Base-by-base conservation (phyloP, 306 rosid species). In the Cyclanthera cordifolia region DNA sequence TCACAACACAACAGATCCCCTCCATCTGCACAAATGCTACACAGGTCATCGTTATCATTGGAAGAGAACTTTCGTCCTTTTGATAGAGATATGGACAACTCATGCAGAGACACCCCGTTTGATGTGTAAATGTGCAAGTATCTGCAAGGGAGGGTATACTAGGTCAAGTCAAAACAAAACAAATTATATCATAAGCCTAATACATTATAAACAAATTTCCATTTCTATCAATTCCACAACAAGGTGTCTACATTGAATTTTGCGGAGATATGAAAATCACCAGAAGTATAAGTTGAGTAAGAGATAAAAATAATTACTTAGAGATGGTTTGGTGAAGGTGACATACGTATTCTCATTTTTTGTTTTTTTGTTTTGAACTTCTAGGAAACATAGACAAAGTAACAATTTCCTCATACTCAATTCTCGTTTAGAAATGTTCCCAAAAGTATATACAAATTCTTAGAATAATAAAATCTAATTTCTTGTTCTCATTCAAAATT, bases 81-180 rank as follows among this genome's bases (percentile, higher is more conserved):
- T 4, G 94, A 85, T 25, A 93, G 73, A 63, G 86, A 78, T 53
- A 93, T 76, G 69, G 99, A 82, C 83, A 90, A 79, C 51, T 88
- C 97, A 51, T 93, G 99, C 39, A 93, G 95, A 60, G 99, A 93
- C 56, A 88, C 91, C 45, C 99, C 99, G 65, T 87, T 82, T n/a
- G 99, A 83, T 56, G 94, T 88, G 87, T 86, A 93, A 67, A 93
- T 93, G 79, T 85, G 86, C 21, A 83, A 79, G 83, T 93, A 93
- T 53, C 99, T 93, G 91, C 83, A 83, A 76, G 7, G 53, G 30
- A 73, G 46, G 23, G 70, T 46, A 43, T 34, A 37, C 14, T 72
- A 74, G 20, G 6, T 48, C 70, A 75, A 55, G 74, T 75, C 53
- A 61, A 69, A 32, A 32, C 15, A 61, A 53, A 70, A 58, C 3